Percentiles rank a stretch among this genome's conserved stretches.
These are phyloP conservation scores for Citrus sinensis DNA, from an alignment of 345 rosid species.

Conservation along the genomic window DNA sequence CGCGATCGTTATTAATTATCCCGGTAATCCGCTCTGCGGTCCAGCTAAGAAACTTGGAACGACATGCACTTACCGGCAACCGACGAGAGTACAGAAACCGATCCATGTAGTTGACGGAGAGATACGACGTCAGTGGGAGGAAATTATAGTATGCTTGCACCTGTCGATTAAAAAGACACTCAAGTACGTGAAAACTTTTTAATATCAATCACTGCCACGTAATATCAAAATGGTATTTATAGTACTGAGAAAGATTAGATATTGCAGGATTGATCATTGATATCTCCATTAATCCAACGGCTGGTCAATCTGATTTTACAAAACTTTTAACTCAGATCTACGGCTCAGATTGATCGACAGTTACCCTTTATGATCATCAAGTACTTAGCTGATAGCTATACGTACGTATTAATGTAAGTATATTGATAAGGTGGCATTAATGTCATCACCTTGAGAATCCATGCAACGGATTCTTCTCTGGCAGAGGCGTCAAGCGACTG, in stretches of 20 bases:
- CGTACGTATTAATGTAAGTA: neutral
- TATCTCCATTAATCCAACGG: neutral
- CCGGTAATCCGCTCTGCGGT: neutral
- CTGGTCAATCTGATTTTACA: neutral
- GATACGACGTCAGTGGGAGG: constrained; percentile 92
- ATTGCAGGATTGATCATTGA: neutral
- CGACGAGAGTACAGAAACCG: constrained; percentile 73
- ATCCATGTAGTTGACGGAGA: constrained; percentile 93
- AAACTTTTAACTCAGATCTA: constrained; percentile 8
- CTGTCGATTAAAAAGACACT: constrained; percentile 30
- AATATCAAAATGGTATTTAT: neutral
- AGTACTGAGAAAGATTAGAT: too few species aligned
- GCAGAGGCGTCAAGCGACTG: constrained; percentile 78
- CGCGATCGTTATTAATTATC: constrained; percentile 5
- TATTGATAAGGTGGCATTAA: constrained; percentile 14
- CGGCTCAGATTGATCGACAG: neutral
- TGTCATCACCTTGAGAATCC: constrained; percentile 81
- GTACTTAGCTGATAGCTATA: neutral
- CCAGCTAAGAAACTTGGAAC: constrained; percentile 4
- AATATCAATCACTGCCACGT: neutral
- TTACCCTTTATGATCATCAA: neutral
- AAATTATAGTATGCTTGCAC: constrained; percentile 68
- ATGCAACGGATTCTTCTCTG: constrained; percentile 84
- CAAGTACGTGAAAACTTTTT: neutral
- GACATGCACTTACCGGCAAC: constrained; percentile 57